Conservation (phyloP, 345 rosid genomes). For the Rhodamnia rubescens region DNA sequence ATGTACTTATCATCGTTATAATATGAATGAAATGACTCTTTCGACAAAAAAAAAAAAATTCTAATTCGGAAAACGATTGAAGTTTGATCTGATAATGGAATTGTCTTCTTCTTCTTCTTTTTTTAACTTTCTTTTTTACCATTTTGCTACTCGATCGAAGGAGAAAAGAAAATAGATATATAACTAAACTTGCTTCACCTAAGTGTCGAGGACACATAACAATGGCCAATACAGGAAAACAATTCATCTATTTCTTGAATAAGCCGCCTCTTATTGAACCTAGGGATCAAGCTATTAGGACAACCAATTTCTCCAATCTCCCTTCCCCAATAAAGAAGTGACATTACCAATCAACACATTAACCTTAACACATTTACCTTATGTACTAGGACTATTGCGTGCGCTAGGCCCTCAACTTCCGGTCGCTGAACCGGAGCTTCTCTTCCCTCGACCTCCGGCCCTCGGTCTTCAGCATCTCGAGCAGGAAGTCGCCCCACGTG, state of each 20-base stretch:
- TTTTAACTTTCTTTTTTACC: too few relatives aligned
- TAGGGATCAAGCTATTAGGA: neutral
- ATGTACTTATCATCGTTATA: too few relatives aligned
- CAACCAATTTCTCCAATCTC: neutral
- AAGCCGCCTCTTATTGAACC: neutral
- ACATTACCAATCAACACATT: neutral
- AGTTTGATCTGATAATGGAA: too few relatives aligned
- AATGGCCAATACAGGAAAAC: too few relatives aligned
- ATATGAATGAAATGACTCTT: too few relatives aligned
- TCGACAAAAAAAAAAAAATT: too few relatives aligned
- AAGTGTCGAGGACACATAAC: too few relatives aligned
- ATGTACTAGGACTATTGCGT: neutral
- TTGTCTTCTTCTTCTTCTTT: too few relatives aligned
- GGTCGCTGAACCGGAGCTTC: constrained; percentile 9
- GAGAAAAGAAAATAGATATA: too few relatives aligned
- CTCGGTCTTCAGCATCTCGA: constrained; percentile 78
- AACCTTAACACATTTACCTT: neutral
- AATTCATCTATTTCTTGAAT: neutral
- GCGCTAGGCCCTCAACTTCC: neutral
- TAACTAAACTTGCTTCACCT: too few relatives aligned
- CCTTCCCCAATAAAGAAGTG: neutral
- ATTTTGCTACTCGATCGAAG: too few relatives aligned
- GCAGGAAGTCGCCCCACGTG: constrained; percentile 63
- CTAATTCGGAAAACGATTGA: too few relatives aligned
- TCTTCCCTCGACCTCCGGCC: constrained; percentile 17